Conservation (phyloP, 2,329 filamentous ascomycete genomes). For the Oidium heveae region DNA sequence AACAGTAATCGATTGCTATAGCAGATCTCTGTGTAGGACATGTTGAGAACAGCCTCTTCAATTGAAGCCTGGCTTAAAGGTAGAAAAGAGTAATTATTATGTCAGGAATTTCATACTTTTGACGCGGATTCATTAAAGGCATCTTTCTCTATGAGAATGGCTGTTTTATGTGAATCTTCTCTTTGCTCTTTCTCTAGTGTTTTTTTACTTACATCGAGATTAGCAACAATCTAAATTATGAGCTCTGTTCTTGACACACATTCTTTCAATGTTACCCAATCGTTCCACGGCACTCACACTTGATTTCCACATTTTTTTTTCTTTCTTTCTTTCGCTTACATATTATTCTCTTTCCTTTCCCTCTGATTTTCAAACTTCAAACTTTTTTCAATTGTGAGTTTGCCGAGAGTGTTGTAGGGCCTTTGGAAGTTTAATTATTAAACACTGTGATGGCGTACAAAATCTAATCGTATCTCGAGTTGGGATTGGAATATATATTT, state of each 20-base stretch:
- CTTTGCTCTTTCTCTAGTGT: constrained; percentile 9
- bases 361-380: too few species aligned
- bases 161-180: constrained; percentile 23
- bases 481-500: too few species aligned
- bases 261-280: constrained; percentile 34
- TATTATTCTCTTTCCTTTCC: neutral
- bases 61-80: neutral
- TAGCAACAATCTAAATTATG: neutral
- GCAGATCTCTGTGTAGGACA: neutral
- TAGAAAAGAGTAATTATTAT: neutral
- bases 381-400: too few species aligned
- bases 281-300: constrained; percentile 20
- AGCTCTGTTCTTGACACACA: constrained; percentile 22
- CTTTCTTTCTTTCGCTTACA: neutral
- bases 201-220: neutral
- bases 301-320: constrained; percentile 11
- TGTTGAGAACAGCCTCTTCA: neutral
- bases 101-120: constrained; percentile 21
- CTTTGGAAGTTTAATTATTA: too few species aligned
- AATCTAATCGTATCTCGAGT: too few species aligned
- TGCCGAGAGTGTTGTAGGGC: too few species aligned
- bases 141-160: constrained; percentile 39
- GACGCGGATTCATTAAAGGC: constrained; percentile 33
- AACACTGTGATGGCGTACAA: too few species aligned
- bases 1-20: neutral